phyloP scores from a whole-genome alignment of 164 flowering plant species.

The Saururus chinensis region DNA sequence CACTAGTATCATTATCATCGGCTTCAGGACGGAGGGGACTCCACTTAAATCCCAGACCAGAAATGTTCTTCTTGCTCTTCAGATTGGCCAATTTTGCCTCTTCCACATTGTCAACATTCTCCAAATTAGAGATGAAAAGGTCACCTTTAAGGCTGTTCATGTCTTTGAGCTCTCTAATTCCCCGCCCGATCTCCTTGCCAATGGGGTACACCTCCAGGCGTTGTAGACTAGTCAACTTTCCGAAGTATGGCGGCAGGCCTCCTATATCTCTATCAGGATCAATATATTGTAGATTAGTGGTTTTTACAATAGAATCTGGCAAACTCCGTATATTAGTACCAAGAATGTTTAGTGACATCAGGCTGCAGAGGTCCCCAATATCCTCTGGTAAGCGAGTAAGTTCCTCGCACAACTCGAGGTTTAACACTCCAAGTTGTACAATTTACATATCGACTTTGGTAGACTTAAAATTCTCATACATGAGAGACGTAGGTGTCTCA shows the following conservation, averaged over 20 bases:
- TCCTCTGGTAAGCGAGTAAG: not conserved
- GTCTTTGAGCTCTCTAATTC: constrained; percentile 13
- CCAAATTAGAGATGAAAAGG: constrained; percentile 11
- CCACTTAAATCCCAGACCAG: constrained; percentile 14
- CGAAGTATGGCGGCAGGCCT: constrained; percentile 12
- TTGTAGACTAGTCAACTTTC: constrained; percentile 15
- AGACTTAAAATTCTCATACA: too few species aligned
- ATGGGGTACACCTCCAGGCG: constrained; percentile 8
- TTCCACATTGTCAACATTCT: constrained; percentile 3
- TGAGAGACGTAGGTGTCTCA: too few species aligned
- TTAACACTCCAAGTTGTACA: too few species aligned
- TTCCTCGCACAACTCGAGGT: not conserved
- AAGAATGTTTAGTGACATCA: constrained; percentile 3
- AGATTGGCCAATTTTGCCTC: constrained; percentile 16
- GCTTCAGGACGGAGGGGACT: too few species aligned
- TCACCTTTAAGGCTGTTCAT: constrained; percentile 9
- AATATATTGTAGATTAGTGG: not conserved
- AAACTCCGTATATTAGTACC: not conserved
- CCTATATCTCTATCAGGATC: not conserved
- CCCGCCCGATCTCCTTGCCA: constrained; percentile 4
- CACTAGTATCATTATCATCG: too few species aligned
- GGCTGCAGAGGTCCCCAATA: constrained; percentile 1
- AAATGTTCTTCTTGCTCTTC: constrained; percentile 11
- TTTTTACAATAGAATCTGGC: not conserved
- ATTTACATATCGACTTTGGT: too few species aligned